phyloP scores from a whole-genome alignment of 2,329 filamentous ascomycete genomes.

The Fusarium longipes region DNA sequence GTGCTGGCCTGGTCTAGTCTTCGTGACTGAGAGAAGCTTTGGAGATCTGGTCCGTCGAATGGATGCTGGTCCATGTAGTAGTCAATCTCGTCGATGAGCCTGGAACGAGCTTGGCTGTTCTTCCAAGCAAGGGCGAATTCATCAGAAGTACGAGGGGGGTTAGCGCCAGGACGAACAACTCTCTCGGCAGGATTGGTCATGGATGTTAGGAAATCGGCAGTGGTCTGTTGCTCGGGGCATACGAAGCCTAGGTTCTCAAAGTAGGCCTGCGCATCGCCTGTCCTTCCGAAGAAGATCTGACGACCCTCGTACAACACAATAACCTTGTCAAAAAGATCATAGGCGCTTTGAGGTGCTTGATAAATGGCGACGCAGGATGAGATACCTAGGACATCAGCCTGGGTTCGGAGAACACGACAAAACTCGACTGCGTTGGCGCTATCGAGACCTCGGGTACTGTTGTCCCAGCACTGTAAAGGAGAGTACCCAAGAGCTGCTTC shows the following conservation, averaged over 20 bases:
- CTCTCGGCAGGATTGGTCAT: conserved; percentile 56
- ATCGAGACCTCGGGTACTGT: conserved; percentile 73
- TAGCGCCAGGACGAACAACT: conserved; percentile 46
- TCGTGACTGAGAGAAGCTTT: conserved; percentile 34
- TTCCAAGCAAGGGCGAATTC: conserved; percentile 52
- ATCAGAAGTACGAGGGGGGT: conserved; percentile 50
- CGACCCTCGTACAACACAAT: conserved; percentile 74
- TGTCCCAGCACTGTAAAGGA: conserved; percentile 76
- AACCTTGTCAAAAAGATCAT: conserved; percentile 72
- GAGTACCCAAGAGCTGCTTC: conserved; percentile 49
- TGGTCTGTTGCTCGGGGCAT: conserved; percentile 66
- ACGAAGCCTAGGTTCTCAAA: conserved; percentile 63
- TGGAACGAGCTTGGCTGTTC: conserved; percentile 37
- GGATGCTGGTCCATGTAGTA: conserved; percentile 43
- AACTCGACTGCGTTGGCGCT: conserved; percentile 73
- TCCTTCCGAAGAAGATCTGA: conserved; percentile 63
- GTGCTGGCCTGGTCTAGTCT: conserved; percentile 31
- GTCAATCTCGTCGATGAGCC: conserved; percentile 47
- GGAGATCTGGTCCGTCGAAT: conserved; percentile 39
- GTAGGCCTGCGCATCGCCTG: conserved; percentile 38
- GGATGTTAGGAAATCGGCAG: conserved; percentile 75
- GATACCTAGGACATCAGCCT: conserved; percentile 69
- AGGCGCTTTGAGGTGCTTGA: conserved; percentile 62
- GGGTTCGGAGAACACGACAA: conserved; percentile 68
- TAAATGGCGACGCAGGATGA: conserved; percentile 72